Evolutionary conservation across 805 yeast genomes (phyloP).

Genomic region (Yarrowia sp.): DNA sequence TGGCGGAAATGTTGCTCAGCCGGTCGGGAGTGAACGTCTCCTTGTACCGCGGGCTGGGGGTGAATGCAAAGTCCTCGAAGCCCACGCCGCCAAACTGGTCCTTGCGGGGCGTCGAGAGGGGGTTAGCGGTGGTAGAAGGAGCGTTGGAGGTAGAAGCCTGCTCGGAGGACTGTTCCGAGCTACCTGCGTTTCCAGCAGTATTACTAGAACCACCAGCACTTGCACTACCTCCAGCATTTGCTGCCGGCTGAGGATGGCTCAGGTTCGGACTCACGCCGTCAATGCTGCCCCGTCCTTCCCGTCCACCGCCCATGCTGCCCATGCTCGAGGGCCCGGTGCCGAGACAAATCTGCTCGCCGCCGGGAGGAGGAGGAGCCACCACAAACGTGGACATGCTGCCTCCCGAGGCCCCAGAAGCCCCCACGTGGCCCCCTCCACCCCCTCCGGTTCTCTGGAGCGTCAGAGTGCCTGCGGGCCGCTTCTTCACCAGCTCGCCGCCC

Average conservation of each 20-base stretch:
- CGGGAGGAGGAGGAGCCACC: slow-evolving; percentile 32
- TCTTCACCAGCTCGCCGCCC: slow-evolving; percentile 57
- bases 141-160: not conserved
- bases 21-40: slow-evolving; percentile 37
- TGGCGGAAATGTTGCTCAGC: slow-evolving; percentile 33
- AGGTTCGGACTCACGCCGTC: slow-evolving; percentile 12
- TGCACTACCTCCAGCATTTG: no score
- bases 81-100: slow-evolving; percentile 36
- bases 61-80: slow-evolving; percentile 35
- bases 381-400: slow-evolving; percentile 33
- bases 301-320: not conserved
- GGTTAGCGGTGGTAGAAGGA: not conserved
- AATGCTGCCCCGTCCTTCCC: slow-evolving; percentile 9
- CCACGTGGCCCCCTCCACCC: not conserved
- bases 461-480: slow-evolving; percentile 23
- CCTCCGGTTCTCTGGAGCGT: slow-evolving; percentile 31
- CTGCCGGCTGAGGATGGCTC: not conserved
- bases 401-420: not conserved
- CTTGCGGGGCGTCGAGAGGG: slow-evolving; percentile 25
- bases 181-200: not conserved
- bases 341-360: slow-evolving; percentile 33
- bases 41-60: slow-evolving; percentile 30
- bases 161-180: not conserved
- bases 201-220: not conserved
- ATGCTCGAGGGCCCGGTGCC: not conserved